Conservation (phyloP, 768 basidiomycete species). For the Hygrocybe coccinea region DNA sequence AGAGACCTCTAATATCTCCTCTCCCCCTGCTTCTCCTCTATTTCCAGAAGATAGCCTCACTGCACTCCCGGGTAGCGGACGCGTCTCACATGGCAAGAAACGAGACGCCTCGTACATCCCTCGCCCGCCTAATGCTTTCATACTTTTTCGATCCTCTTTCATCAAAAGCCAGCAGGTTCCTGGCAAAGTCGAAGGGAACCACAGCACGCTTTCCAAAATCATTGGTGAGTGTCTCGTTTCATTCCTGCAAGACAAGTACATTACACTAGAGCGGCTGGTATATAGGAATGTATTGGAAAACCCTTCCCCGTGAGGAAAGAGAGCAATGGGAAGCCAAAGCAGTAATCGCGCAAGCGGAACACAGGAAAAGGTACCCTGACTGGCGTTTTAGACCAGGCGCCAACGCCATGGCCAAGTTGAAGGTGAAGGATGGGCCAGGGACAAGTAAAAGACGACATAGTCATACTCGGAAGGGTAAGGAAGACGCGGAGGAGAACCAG, state of each 20-base stretch:
- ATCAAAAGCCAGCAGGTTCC: conserved; percentile 70
- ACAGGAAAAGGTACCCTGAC: conserved; percentile 69
- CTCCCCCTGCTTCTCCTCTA: conserved; percentile 4
- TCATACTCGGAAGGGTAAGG: conserved; percentile 10
- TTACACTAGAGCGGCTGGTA: not conserved
- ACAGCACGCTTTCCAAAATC: conserved; percentile 75
- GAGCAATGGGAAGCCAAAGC: conserved; percentile 76
- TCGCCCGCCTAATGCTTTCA: conserved; percentile 81
- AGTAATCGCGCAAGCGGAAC: conserved; percentile 64
- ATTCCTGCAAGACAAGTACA: conserved; percentile 5
- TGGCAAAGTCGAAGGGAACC: conserved; percentile 74
- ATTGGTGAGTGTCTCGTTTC: conserved; percentile 47
- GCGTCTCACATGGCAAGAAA: conserved; percentile 53
- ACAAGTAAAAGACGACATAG: conserved; percentile 16
- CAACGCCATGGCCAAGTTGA: conserved; percentile 38
- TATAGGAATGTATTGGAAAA: conserved; percentile 70
- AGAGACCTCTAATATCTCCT: conserved; percentile 23
- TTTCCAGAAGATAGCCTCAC: not conserved
- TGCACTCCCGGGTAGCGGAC: conserved; percentile 30
- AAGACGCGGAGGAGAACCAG: conserved; percentile 38
- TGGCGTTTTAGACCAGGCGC: conserved; percentile 74
- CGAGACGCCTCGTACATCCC: conserved; percentile 73
- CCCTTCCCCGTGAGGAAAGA: conserved; percentile 60
- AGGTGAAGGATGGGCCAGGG: conserved; percentile 32
- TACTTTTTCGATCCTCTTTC: conserved; percentile 77